Evolutionary conservation across 768 basidiomycete genomes (phyloP).

Genomic region (Mycena indigotica): DNA sequence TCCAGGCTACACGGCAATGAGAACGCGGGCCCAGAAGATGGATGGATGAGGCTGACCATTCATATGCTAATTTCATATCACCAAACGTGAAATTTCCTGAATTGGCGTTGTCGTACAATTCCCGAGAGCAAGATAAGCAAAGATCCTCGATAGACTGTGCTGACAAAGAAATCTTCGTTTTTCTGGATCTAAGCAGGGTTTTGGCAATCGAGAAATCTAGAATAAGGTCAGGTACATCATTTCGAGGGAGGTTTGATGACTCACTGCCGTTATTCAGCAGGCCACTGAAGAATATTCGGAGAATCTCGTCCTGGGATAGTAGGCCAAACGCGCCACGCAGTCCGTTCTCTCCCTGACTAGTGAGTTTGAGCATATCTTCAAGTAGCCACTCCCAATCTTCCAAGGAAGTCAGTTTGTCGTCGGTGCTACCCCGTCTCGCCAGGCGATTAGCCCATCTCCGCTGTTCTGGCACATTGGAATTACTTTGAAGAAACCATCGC

Average conservation of each 20-base stretch:
- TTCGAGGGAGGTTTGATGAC: constrained; percentile 32
- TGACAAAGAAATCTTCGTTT: constrained; percentile 52
- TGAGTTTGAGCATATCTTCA: constrained; percentile 87
- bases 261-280: constrained; percentile 84
- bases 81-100: constrained; percentile 91
- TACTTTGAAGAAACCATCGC: constrained; percentile 88
- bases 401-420: constrained; percentile 54
- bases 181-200: constrained; percentile 52
- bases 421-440: constrained; percentile 65
- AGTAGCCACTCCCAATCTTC: constrained; percentile 88
- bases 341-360: constrained; percentile 60
- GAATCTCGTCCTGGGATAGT: constrained; percentile 68
- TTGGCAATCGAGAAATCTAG: constrained; percentile 72
- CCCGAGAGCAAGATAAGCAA: constrained; percentile 77
- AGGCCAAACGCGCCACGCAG: constrained; percentile 80
- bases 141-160: constrained; percentile 66
- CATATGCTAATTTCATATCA: constrained; percentile 96
- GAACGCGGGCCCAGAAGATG: constrained; percentile 2
- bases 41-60: constrained; percentile 72
- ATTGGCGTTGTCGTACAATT: constrained; percentile 94
- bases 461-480: constrained; percentile 66
- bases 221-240: constrained; percentile 3
- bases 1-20: constrained; percentile 56
- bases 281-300: constrained; percentile 84
- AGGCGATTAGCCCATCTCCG: constrained; percentile 84